phyloP scores from a whole-genome alignment of 306 rosid species.

The Medicago lupulina region DNA sequence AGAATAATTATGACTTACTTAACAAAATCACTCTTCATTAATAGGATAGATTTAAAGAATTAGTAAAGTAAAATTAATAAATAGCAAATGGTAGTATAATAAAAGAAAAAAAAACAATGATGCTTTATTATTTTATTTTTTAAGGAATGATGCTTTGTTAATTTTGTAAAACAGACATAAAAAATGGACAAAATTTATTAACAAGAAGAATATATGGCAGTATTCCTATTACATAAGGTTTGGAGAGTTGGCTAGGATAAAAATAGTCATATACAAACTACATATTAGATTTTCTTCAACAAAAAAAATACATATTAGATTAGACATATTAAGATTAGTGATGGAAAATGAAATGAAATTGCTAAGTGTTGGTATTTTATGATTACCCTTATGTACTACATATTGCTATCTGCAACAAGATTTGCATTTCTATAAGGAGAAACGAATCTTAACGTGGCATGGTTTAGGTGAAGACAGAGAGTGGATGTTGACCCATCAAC shows the following conservation, averaged over 20 bases:
- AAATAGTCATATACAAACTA: neutral
- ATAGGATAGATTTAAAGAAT: no score
- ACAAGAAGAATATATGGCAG: no score
- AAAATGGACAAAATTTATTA: no score
- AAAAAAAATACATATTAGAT: neutral
- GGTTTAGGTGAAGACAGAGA: conserved; percentile 90
- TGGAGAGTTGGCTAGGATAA: conserved; percentile 1
- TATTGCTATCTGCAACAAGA: conserved; percentile 34
- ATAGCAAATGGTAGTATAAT: no score
- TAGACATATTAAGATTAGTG: neutral
- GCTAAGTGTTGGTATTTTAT: neutral
- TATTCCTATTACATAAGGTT: neutral
- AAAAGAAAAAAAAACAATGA: no score
- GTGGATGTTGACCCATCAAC: conserved; percentile 92
- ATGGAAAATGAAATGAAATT: neutral
- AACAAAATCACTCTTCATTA: no score
- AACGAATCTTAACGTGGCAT: conserved; percentile 76
- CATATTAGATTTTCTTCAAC: no score
- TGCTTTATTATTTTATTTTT: no score
- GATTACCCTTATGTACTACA: neutral
- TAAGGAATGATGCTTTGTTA: no score
- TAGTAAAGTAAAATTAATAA: no score
- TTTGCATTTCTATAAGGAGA: conserved; percentile 55
- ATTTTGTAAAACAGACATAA: no score
- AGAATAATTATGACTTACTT: no score